These are phyloP conservation scores for Chrysochromulina parva DNA, from an alignment of 78 protist species.

Conservation along the genomic window DNA sequence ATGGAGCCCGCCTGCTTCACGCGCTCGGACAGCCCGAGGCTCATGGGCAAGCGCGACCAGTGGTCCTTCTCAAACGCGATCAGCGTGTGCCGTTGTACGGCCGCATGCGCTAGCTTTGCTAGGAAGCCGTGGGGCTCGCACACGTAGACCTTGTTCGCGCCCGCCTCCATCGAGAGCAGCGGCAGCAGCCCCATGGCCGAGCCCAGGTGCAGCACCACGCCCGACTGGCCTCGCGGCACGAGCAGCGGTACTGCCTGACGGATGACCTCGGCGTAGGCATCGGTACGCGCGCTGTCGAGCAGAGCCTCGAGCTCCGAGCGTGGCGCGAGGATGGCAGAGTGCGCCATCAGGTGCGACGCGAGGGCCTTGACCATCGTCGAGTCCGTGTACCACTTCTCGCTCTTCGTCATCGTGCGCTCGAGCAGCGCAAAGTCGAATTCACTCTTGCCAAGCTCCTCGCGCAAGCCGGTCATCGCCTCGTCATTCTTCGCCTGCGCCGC, in stretches of 20 bases:
- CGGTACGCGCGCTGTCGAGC: background rate
- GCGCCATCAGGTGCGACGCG: background rate
- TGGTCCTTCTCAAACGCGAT: background rate
- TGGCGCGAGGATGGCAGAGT: slow-evolving; percentile 1
- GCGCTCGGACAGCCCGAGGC: background rate
- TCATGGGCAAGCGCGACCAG: slow-evolving; percentile 13
- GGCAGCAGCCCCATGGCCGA: slow-evolving; percentile 3
- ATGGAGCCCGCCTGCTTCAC: background rate
- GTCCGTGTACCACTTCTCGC: background rate
- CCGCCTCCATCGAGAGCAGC: background rate
- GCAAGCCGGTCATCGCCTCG: background rate
- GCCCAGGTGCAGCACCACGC: background rate
- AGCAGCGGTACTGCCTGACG: background rate
- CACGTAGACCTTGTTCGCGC: slow-evolving; percentile 8
- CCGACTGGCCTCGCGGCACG: background rate
- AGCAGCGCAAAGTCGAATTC: background rate
- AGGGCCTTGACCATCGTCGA: background rate
- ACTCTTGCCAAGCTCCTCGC: background rate
- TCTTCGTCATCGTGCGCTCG: background rate
- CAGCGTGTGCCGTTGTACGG: background rate
- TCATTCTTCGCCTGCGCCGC: background rate
- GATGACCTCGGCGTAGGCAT: background rate
- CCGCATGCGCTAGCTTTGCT: background rate
- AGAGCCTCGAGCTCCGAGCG: background rate
- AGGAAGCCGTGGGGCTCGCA: background rate